A percentile compares a stretch with the other conserved stretches of the same genome.
phyloP scores from a whole-genome alignment of 345 rosid species.

The rapeseed (Brassica napus) region Da-Ae NC_063452.1:27339501-27340000 shows the following conservation, averaged over 20 bases:
- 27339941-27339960: slow-evolving; percentile 26
- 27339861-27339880: slow-evolving; percentile 83
- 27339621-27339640: slow-evolving; percentile 53
- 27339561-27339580: slow-evolving; percentile 83
- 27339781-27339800: background rate
- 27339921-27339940: slow-evolving; percentile 74
- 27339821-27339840: background rate
- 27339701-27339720: slow-evolving; percentile 80
- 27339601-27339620: slow-evolving; percentile 69
- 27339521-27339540: background rate
- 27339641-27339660: background rate
- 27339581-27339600: slow-evolving; percentile 88
- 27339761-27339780: slow-evolving; percentile 71
- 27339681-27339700: slow-evolving; percentile 54
- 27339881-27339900: slow-evolving; percentile 80
- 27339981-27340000: background rate
- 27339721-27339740: slow-evolving; percentile 71
- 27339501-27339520: slow-evolving; percentile 14
- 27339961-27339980: slow-evolving; percentile 1
- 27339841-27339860: slow-evolving; percentile 78
- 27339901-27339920: slow-evolving; percentile 84
- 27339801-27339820: background rate
- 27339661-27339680: background rate
- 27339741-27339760: slow-evolving; percentile 65
- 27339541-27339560: slow-evolving; percentile 65